Percentiles rank a stretch among this genome's conserved stretches.
Conservation (phyloP, 176 grass and related monocot genomes). For the Eragrostis nindensis region DNA sequence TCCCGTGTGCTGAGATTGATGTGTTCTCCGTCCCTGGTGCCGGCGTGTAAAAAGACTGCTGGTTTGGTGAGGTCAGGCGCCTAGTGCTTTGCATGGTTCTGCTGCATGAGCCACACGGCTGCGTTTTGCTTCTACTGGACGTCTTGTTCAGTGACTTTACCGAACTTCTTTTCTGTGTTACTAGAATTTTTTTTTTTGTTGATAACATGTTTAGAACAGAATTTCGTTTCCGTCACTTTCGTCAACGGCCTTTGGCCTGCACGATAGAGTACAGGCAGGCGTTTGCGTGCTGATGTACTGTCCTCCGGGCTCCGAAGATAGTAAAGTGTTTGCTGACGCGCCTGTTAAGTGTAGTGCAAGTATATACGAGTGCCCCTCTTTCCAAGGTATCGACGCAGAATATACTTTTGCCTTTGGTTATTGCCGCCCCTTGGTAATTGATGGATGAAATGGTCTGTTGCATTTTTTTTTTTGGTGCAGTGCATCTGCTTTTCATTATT, state of each 20-base stretch:
- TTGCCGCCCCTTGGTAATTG: background rate
- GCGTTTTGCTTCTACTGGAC: background rate
- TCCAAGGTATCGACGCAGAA: background rate
- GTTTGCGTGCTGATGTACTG: background rate
- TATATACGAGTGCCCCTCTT: background rate
- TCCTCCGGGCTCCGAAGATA: background rate
- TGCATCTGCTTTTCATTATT: background rate
- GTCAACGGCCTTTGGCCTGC: background rate
- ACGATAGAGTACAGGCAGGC: background rate
- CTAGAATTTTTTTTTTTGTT: no score
- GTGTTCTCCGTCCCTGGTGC: no score
- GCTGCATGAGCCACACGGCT: background rate
- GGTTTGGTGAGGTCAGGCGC: background rate
- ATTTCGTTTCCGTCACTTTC: slow-evolving; percentile 26
- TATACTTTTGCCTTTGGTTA: background rate
- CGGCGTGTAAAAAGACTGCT: background rate
- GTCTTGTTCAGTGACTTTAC: background rate
- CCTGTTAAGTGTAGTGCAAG: background rate
- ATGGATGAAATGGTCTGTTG: background rate
- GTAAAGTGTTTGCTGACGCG: background rate
- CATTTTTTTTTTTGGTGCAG: background rate
- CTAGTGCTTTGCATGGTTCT: background rate
- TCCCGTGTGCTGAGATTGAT: no score
- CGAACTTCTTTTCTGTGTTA: background rate
- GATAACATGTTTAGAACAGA: no score